A percentile compares a stretch with the other conserved stretches of the same genome.
Evolutionary conservation across 2,329 filamentous ascomycete genomes (phyloP).

Genomic region (Aspergillus niger): DNA sequence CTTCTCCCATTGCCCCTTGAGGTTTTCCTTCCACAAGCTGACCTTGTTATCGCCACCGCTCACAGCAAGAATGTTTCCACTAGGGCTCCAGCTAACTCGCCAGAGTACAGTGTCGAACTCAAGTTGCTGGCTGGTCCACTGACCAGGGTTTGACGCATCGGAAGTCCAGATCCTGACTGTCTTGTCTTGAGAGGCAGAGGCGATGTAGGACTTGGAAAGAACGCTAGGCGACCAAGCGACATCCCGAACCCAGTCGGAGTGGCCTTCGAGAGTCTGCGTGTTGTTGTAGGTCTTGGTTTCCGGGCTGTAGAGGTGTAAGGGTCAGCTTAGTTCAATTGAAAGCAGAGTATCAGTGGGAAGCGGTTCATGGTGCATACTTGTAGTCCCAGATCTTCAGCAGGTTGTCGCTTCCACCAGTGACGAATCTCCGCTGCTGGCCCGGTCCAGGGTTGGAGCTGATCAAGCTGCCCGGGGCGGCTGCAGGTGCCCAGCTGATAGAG

Average conservation of each 20-base stretch:
- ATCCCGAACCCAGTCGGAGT: slow-evolving; percentile 95
- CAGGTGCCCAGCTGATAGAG: slow-evolving; percentile 91
- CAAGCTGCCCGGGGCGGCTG: slow-evolving; percentile 78
- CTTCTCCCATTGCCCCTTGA: slow-evolving; percentile 94
- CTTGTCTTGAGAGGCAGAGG: slow-evolving; percentile 92
- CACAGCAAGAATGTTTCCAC: slow-evolving; percentile 92
- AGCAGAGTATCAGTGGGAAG: slow-evolving; percentile 3
- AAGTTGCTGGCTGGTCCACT: slow-evolving; percentile 84
- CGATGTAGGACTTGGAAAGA: slow-evolving; percentile 94
- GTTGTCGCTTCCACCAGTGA: slow-evolving; percentile 94
- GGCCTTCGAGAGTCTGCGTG: slow-evolving; percentile 67
- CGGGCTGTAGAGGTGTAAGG: slow-evolving; percentile 36
- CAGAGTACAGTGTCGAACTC: slow-evolving; percentile 88
- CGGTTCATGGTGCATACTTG: slow-evolving; percentile 49
- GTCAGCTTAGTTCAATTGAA: not conserved
- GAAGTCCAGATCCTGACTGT: slow-evolving; percentile 96
- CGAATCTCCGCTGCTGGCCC: slow-evolving; percentile 75
- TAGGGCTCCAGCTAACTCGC: slow-evolving; percentile 97
- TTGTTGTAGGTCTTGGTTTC: slow-evolving; percentile 57
- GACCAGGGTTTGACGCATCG: slow-evolving; percentile 64
- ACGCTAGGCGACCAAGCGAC: slow-evolving; percentile 97
- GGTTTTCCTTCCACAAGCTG: slow-evolving; percentile 96
- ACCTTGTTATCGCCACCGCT: slow-evolving; percentile 96
- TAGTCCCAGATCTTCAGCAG: slow-evolving; percentile 90
- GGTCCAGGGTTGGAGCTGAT: slow-evolving; percentile 69